Conservation (phyloP, 805 yeast species). For the Wickerhamomyces ciferrii region DNA sequence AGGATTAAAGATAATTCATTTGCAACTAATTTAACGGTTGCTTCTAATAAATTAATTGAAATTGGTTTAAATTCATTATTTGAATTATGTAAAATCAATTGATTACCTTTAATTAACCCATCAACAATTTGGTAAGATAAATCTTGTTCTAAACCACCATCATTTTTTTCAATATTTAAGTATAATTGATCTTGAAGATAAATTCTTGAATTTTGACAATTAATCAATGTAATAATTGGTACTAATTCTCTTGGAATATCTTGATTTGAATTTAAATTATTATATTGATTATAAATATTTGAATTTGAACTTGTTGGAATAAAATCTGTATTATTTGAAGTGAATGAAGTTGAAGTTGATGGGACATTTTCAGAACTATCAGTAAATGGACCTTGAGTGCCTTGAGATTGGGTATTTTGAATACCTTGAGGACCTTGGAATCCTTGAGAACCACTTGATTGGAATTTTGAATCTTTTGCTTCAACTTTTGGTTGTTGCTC, state of each 20-base stretch:
- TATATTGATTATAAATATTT: slow-evolving; percentile 8
- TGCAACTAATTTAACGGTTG: slow-evolving; percentile 6
- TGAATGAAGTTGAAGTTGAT: slow-evolving; percentile 1
- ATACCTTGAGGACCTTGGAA: background rate
- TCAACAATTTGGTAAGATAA: slow-evolving; percentile 6
- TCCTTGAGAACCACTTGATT: too few relatives aligned
- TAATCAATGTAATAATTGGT: slow-evolving; percentile 66
- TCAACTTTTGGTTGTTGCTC: background rate
- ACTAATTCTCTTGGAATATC: slow-evolving; percentile 56
- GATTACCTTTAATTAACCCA: slow-evolving; percentile 42
- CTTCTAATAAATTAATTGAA: slow-evolving; percentile 15
- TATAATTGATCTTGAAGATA: slow-evolving; percentile 44
- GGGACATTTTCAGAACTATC: background rate
- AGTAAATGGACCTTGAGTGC: background rate
- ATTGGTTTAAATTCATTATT: slow-evolving; percentile 45
- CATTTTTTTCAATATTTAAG: slow-evolving; percentile 21
- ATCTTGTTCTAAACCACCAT: slow-evolving; percentile 27
- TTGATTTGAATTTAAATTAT: slow-evolving; percentile 10
- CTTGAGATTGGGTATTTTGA: background rate
- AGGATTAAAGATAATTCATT: slow-evolving; percentile 4
- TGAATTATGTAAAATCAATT: slow-evolving; percentile 44
- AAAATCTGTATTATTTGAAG: background rate
- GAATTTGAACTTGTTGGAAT: background rate
- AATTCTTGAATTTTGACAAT: slow-evolving; percentile 63
- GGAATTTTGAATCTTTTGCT: too few relatives aligned